Conservation (phyloP, 768 basidiomycete genomes). For the Suillus subluteus region DNA sequence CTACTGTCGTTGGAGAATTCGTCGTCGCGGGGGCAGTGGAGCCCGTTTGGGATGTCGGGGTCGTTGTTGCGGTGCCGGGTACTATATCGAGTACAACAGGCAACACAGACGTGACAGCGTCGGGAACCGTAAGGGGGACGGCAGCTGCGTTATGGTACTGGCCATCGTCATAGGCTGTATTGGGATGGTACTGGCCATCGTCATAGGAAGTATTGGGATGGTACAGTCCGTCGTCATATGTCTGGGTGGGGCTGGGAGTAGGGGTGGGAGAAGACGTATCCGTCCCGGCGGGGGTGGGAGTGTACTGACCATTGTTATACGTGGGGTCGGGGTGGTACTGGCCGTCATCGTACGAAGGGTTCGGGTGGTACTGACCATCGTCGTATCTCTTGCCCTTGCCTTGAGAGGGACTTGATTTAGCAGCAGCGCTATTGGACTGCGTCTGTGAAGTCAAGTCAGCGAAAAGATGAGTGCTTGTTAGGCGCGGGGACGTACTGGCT, state of each 20-base stretch:
- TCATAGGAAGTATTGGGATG: conserved; percentile 15
- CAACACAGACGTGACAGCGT: not conserved
- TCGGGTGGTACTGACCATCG: conserved; percentile 17
- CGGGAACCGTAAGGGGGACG: not conserved
- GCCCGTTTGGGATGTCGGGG: not conserved
- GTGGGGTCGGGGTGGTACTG: conserved; percentile 26
- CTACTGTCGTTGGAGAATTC: not conserved
- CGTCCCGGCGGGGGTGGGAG: not conserved
- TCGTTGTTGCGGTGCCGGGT: too few relatives aligned
- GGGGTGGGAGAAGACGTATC: not conserved
- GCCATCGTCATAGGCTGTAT: conserved; percentile 6
- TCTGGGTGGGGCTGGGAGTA: not conserved
- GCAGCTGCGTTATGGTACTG: conserved; percentile 8
- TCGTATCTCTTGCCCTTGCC: conserved; percentile 16
- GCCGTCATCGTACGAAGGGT: conserved; percentile 21
- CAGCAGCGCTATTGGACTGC: not conserved
- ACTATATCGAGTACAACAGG: too few relatives aligned
- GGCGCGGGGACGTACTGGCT: not conserved
- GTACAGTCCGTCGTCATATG: conserved; percentile 15
- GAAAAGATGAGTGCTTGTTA: not conserved
- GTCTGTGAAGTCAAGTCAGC: not conserved
- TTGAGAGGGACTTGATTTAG: not conserved
- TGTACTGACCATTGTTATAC: conserved; percentile 20
- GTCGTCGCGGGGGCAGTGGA: not conserved
- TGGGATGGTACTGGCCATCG: conserved; percentile 14